phyloP scores from a whole-genome alignment of 2,329 filamentous ascomycete species.

The Penicillium sp. region DNA sequence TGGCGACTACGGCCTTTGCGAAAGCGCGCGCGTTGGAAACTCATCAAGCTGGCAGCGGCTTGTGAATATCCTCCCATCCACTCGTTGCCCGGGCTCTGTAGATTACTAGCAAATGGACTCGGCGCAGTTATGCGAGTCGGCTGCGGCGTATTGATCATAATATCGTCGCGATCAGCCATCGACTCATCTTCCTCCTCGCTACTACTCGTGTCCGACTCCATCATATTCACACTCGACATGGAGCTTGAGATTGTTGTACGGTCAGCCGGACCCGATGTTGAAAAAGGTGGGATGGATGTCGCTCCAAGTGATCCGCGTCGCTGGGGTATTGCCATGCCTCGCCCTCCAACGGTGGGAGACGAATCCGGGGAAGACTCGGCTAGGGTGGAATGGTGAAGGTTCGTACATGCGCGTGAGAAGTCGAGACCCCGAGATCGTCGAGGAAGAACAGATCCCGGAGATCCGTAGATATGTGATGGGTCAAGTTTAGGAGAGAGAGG shows the following conservation, averaged over 20 bases:
- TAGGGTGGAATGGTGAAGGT: slow-evolving; percentile 90
- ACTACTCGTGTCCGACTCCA: slow-evolving; percentile 76
- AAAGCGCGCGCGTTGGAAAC: slow-evolving; percentile 66
- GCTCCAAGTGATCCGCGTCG: slow-evolving; percentile 62
- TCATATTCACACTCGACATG: slow-evolving; percentile 73
- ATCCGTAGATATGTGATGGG: slow-evolving; percentile 78
- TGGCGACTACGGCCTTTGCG: slow-evolving; percentile 62
- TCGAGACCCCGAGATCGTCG: slow-evolving; percentile 86
- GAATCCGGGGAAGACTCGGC: slow-evolving; percentile 89
- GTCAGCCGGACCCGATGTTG: slow-evolving; percentile 68
- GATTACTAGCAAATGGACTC: slow-evolving; percentile 48
- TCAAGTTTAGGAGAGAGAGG: slow-evolving; percentile 86
- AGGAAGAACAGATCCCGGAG: slow-evolving; percentile 82
- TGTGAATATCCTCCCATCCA: slow-evolving; percentile 67
- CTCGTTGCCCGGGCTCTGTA: slow-evolving; percentile 57
- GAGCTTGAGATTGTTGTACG: slow-evolving; percentile 75
- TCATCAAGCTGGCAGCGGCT: slow-evolving; percentile 73
- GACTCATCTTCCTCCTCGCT: slow-evolving; percentile 59
- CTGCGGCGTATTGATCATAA: slow-evolving; percentile 75
- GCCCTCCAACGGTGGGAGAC: slow-evolving; percentile 77
- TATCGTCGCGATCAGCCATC: slow-evolving; percentile 71
- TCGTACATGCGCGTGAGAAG: slow-evolving; percentile 89
- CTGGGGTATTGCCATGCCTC: slow-evolving; percentile 61
- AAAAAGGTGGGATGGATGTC: slow-evolving; percentile 63
- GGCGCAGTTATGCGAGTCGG: slow-evolving; percentile 57